Conservation (phyloP, 1,284 basidiomycete genomes). For the Naganishia albida region DNA sequence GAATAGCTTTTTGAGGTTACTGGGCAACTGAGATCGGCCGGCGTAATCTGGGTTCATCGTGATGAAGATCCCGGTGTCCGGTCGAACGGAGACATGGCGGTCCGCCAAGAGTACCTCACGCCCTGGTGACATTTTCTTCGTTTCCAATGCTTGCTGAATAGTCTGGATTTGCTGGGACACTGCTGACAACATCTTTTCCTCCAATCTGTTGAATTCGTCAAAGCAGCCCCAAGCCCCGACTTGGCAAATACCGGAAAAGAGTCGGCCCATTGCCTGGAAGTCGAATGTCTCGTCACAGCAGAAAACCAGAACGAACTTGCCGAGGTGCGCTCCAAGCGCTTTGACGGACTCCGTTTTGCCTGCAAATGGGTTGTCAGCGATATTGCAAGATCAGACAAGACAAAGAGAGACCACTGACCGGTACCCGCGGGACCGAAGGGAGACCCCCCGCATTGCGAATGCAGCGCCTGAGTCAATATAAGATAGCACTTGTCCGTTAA, state of each 20-base stretch:
- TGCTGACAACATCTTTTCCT: constrained; percentile 95
- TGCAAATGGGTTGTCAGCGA: constrained; percentile 42
- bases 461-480: constrained; percentile 92
- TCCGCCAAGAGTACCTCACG: constrained; percentile 67
- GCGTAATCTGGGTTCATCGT: constrained; percentile 99
- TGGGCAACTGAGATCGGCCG: constrained; percentile 55
- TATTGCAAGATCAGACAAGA: constrained; percentile 20
- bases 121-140: constrained; percentile 75
- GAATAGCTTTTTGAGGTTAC: constrained; percentile 43
- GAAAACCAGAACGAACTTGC: constrained; percentile 96
- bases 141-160: constrained; percentile 91
- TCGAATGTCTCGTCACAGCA: constrained; percentile 99
- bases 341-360: constrained; percentile 99
- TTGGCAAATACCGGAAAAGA: constrained; percentile 97
- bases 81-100: constrained; percentile 71
- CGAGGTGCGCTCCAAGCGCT: constrained; percentile 94
- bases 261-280: constrained; percentile 99
- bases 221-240: constrained; percentile 99
- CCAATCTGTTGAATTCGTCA: constrained; percentile 96
- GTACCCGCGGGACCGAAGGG: constrained; percentile 99
- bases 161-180: constrained; percentile 99
- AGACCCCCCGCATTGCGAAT: constrained; percentile 91
- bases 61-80: constrained; percentile 89
- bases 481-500: constrained; percentile 97
- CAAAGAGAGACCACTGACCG: constrained; percentile 57